A percentile compares a stretch with the other conserved stretches of the same genome.
Evolutionary conservation across 2,329 filamentous ascomycete species (phyloP).

Genomic region (Curvularia eragrostidis): DNA sequence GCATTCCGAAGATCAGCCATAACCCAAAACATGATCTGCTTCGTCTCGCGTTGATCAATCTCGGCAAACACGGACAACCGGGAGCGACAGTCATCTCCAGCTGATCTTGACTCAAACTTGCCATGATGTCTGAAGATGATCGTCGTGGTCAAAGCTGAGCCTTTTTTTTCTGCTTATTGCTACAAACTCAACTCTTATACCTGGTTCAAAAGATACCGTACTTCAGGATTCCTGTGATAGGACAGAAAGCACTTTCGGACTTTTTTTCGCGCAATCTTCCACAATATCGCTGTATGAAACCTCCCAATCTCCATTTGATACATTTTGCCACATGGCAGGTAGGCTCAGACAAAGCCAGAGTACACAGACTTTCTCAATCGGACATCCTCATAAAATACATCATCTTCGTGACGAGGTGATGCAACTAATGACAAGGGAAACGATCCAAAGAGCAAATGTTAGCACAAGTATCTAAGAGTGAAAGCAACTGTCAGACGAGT

Average conservation of each 20-base stretch:
- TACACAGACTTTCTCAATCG: background rate
- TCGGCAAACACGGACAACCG: background rate
- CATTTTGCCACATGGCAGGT: background rate
- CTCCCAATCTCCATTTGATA: background rate
- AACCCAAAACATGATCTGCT: background rate
- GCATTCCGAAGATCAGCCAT: background rate
- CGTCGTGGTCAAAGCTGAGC: background rate
- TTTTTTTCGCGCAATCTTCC: background rate
- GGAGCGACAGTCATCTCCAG: background rate
- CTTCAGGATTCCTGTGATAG: background rate
- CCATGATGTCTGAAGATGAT: background rate
- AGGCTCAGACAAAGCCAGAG: background rate
- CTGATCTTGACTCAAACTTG: constrained; percentile 1
- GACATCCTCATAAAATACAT: background rate
- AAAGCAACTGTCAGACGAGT: background rate
- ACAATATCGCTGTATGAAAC: background rate
- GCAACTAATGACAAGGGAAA: background rate
- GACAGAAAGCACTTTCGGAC: background rate
- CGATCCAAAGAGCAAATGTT: background rate
- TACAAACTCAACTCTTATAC: background rate
- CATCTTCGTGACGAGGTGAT: background rate
- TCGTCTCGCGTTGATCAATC: background rate
- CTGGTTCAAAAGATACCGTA: background rate
- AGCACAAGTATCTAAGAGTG: background rate
- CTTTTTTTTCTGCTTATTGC: background rate